Conservation (phyloP, 805 yeast genomes). For the Lachancea thermotolerans region DNA sequence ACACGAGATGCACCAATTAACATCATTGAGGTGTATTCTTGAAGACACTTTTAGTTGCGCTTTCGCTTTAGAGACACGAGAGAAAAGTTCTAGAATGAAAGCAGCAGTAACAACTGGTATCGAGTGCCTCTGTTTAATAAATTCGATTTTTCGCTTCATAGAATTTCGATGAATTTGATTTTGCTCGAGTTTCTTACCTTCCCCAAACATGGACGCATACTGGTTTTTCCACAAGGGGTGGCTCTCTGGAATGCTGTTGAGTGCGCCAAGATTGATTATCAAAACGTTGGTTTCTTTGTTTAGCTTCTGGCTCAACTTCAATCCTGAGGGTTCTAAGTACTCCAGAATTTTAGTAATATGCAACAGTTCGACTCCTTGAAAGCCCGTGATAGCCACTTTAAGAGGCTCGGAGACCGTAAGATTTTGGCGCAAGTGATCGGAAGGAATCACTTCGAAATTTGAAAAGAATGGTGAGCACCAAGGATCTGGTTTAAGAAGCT, state of each 20-base stretch:
- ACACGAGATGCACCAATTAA: conserved; percentile 30
- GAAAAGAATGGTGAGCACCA: conserved; percentile 56
- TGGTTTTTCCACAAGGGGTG: conserved; percentile 28
- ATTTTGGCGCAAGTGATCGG: conserved; percentile 6
- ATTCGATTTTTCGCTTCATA: conserved; percentile 30
- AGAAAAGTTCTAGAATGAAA: conserved; percentile 23
- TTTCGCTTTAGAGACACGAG: conserved; percentile 8
- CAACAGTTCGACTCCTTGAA: conserved; percentile 65
- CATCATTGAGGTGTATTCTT: conserved; percentile 21
- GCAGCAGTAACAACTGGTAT: conserved; percentile 31
- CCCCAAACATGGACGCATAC: conserved; percentile 23
- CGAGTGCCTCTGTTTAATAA: conserved; percentile 23
- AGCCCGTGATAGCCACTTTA: conserved; percentile 58
- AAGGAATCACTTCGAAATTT: conserved; percentile 27
- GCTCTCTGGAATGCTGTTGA: conserved; percentile 21
- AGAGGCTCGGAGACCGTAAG: conserved; percentile 9
- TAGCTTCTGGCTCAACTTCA: conserved; percentile 21
- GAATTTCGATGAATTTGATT: conserved; percentile 28
- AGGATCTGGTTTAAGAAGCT: conserved; percentile 40
- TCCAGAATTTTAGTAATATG: conserved; percentile 61
- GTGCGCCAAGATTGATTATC: conserved; percentile 25
- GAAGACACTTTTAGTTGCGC: neutral
- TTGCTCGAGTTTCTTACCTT: conserved; percentile 10
- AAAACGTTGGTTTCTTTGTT: conserved; percentile 27
- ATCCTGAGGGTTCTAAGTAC: conserved; percentile 37